Percentiles rank a stretch among this genome's conserved stretches.
Evolutionary conservation across 345 rosid species (phyloP).

Genomic region (Hypericum perforatum): DNA sequence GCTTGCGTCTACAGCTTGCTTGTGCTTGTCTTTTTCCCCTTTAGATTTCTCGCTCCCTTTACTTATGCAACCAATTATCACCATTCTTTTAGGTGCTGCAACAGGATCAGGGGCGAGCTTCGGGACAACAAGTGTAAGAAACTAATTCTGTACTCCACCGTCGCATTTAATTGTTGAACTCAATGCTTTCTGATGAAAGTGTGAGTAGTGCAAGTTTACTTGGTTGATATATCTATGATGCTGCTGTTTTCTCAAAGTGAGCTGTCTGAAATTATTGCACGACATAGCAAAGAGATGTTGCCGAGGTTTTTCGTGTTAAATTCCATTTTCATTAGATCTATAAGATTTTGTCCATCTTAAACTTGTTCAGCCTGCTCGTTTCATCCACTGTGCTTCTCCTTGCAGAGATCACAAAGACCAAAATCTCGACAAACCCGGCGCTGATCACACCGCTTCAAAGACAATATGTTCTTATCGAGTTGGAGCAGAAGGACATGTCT

Average conservation of each 20-base stretch:
- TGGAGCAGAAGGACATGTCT: neutral
- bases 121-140: conserved; percentile 64
- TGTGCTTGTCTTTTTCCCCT: neutral
- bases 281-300: too few species aligned
- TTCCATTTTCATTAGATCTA: neutral
- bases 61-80: conserved; percentile 2
- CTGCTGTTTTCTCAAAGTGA: too few species aligned
- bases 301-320: too few species aligned
- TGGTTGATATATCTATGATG: too few species aligned
- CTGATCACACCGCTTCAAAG: conserved; percentile 22
- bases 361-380: conserved; percentile 8
- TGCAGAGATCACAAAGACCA: conserved; percentile 74
- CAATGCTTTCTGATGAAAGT: too few species aligned
- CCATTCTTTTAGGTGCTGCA: conserved; percentile 40
- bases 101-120: conserved; percentile 80
- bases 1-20: neutral
- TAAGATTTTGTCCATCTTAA: neutral
- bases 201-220: too few species aligned
- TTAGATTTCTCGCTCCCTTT: neutral
- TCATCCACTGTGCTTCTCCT: conserved; percentile 6
- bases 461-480: conserved; percentile 3
- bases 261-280: too few species aligned
- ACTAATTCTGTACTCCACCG: neutral
- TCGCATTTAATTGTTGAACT: too few species aligned
- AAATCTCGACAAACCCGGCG: conserved; percentile 72